Conservation (phyloP, 768 basidiomycete species). For the Leccinum uliginosum region DNA sequence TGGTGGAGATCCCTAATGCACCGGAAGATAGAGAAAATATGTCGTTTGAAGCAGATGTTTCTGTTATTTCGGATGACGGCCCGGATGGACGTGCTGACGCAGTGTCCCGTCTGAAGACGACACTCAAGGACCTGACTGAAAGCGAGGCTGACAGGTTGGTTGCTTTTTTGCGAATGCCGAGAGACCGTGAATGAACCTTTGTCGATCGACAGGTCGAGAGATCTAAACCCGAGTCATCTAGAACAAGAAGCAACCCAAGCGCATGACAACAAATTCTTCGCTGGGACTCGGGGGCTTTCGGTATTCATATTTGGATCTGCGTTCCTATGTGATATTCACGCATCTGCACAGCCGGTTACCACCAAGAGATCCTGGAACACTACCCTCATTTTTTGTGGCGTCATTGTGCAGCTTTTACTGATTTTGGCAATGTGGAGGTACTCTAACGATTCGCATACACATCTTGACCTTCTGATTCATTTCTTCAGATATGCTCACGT, state of each 20-base stretch:
- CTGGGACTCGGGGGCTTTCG: slow-evolving; percentile 34
- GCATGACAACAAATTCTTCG: slow-evolving; percentile 32
- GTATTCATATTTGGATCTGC: slow-evolving; percentile 29
- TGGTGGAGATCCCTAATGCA: slow-evolving; percentile 30
- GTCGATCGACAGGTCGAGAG: slow-evolving; percentile 25
- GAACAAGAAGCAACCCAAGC: slow-evolving; percentile 43
- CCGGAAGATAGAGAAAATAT: slow-evolving; percentile 14
- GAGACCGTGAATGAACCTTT: slow-evolving; percentile 4
- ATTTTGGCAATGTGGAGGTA: slow-evolving; percentile 58
- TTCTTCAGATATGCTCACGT: slow-evolving; percentile 41
- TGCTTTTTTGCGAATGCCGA: slow-evolving; percentile 1
- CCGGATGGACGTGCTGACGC: slow-evolving; percentile 43
- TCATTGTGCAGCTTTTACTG: slow-evolving; percentile 44
- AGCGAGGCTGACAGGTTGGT: slow-evolving; percentile 55
- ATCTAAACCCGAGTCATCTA: slow-evolving; percentile 23
- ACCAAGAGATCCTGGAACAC: slow-evolving; percentile 22
- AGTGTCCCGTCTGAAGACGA: slow-evolving; percentile 52
- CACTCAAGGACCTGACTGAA: slow-evolving; percentile 52
- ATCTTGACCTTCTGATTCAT: slow-evolving; percentile 9
- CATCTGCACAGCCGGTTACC: slow-evolving; percentile 14
- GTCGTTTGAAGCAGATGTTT: slow-evolving; percentile 18
- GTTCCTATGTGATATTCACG: slow-evolving; percentile 7
- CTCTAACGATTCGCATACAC: slow-evolving; percentile 10
- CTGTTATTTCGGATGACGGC: slow-evolving; percentile 20
- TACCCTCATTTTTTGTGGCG: slow-evolving; percentile 32